Base-by-base conservation (phyloP, 306 rosid species). In the Fagus sylvatica region DNA sequence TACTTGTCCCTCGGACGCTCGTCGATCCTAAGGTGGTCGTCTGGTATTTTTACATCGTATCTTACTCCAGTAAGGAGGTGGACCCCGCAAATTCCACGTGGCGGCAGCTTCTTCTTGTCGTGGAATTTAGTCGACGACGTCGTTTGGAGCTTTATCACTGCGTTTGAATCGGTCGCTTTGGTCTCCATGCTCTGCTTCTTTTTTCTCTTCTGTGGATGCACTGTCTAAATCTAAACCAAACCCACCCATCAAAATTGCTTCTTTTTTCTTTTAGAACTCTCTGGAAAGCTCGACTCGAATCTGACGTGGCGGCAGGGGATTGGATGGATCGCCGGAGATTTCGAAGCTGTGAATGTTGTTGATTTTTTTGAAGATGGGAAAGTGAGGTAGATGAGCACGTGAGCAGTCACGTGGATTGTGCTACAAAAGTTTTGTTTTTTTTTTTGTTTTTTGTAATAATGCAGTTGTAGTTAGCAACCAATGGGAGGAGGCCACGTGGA, bases 121-220 rank as follows among this genome's bases (percentile, higher is more conserved):
- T 65, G 71, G 46, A 85, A 46, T 13, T 8, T 90, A 33, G 84
- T 94, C 0, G 97, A 92, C 69, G 97, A 94, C 15, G 69, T 92
- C 51, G 32, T 92, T n/a, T 94, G 97, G 97, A 76, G 87, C 4
- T 33, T 94, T 34, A 73, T 88, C 11, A 88, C 87, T n/a, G 98
- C 97, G 6, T 82, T 90, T 19, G 98, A 94, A 40, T 92, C 96
- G 6, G 89, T 92, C 0, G 96, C 92, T 69, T 79, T 94, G 17
- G 86, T 83, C 68, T 89, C 97, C 36, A 89, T 90, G 88, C 93
- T 94, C 72, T 84, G 90, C 77, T 90, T 92, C 87, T 94, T 94
- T 92, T 92, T 92, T 69, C 59, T 92, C 55, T 94, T 88, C 91
- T 94, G 87, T 67, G 98, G 98, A 49, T 94, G 97, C 40, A 90